A percentile compares a stretch with the other conserved stretches of the same genome.
Evolutionary conservation across 352 stramenopile species (phyloP).

Genomic region (Phytophthora crassamura): DNA sequence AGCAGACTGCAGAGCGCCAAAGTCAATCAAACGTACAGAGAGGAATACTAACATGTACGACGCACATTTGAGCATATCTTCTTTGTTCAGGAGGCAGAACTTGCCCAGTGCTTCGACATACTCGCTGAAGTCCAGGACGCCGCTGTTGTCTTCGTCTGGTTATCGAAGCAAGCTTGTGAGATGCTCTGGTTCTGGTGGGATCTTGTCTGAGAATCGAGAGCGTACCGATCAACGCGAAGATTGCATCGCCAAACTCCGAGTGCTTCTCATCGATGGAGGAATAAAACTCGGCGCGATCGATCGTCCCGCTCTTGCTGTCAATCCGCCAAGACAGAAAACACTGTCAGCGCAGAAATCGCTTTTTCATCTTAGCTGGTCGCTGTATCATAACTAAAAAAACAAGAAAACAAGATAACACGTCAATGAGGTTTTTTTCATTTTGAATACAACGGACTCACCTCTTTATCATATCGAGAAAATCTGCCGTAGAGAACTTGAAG

Average conservation of each 20-base stretch:
- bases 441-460: slow-evolving; percentile 37
- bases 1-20: slow-evolving; percentile 56
- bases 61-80: slow-evolving; percentile 79
- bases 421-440: background rate
- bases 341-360: background rate
- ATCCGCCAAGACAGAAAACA: background rate
- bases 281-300: slow-evolving; percentile 76
- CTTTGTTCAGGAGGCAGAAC: slow-evolving; percentile 76
- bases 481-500: slow-evolving; percentile 55
- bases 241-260: slow-evolving; percentile 74
- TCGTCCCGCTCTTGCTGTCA: slow-evolving; percentile 68
- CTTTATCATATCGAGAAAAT: slow-evolving; percentile 73
- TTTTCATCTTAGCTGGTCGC: background rate
- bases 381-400: background rate
- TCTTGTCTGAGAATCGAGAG: background rate
- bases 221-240: slow-evolving; percentile 73
- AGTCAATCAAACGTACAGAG: background rate
- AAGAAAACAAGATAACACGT: background rate
- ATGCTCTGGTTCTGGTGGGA: too few relatives aligned
- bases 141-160: slow-evolving; percentile 72
- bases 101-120: slow-evolving; percentile 82
- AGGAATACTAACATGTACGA: background rate
- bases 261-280: slow-evolving; percentile 72
- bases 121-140: slow-evolving; percentile 75
- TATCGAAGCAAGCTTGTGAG: background rate